Percentiles rank a stretch among this genome's conserved stretches.
These are phyloP conservation scores for Apiospora aurea DNA, from an alignment of 2,329 filamentous ascomycete genomes.

Conservation along the genomic window DNA sequence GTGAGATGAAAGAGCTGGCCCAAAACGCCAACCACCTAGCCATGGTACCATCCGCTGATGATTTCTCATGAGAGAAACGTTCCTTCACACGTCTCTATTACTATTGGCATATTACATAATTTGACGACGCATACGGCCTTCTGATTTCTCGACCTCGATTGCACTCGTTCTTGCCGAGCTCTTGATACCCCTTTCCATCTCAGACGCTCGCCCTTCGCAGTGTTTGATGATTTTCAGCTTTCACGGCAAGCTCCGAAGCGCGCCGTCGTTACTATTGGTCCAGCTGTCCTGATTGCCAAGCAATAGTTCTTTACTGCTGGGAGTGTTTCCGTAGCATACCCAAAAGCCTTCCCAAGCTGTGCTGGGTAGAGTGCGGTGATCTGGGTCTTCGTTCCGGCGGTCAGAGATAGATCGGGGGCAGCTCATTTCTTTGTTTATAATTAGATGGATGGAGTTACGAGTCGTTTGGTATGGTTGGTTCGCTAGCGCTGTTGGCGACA, in stretches of 20 bases:
- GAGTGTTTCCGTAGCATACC: not conserved
- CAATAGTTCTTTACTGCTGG: not conserved
- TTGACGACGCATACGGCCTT: constrained; percentile 24
- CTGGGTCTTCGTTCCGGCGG: not conserved
- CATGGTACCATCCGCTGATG: constrained; percentile 47
- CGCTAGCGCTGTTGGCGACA: not conserved
- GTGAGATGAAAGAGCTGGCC: constrained; percentile 79
- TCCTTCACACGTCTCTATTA: not conserved
- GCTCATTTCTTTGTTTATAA: constrained; percentile 13
- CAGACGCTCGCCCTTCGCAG: not conserved
- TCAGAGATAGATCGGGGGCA: not conserved
- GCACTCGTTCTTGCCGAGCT: constrained; percentile 22
- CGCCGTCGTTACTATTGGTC: not conserved
- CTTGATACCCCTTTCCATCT: constrained; percentile 21
- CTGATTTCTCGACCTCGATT: constrained; percentile 21
- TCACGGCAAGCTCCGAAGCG: not conserved
- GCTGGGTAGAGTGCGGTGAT: not conserved
- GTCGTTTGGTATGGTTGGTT: not conserved
- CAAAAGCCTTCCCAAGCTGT: not conserved
- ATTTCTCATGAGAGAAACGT: constrained; percentile 51
- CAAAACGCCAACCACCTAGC: constrained; percentile 51
- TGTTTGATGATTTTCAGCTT: not conserved
- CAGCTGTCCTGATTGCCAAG: not conserved
- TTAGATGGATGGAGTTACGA: constrained; percentile 6
- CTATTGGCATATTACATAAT: constrained; percentile 17